Percentiles rank a stretch among this genome's conserved stretches.
These are phyloP conservation scores for Pueraria montana DNA, from an alignment of 306 rosid species.

Conservation along the genomic window DNA sequence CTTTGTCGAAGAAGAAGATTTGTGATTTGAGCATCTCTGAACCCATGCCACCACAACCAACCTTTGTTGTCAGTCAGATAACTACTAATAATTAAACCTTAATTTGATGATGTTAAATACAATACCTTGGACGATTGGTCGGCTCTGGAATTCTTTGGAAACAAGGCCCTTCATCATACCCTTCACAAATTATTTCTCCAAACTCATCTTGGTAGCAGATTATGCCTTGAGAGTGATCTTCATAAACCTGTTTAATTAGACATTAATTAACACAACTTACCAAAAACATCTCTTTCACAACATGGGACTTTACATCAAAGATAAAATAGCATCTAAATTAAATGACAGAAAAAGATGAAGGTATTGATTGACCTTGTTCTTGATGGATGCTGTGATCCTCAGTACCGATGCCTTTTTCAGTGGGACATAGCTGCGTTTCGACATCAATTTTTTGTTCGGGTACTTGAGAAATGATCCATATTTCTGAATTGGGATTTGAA, in stretches of 20 bases:
- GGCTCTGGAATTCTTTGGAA: slow-evolving; percentile 60
- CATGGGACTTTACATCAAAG: background rate
- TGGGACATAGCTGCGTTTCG: slow-evolving; percentile 47
- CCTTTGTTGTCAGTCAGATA: background rate
- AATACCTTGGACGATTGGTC: slow-evolving; percentile 59
- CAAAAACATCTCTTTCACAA: background rate
- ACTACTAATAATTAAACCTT: no score
- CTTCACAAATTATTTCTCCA: slow-evolving; percentile 89
- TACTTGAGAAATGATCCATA: slow-evolving; percentile 54
- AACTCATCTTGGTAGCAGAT: slow-evolving; percentile 77
- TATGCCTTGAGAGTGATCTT: slow-evolving; percentile 73
- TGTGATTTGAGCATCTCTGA: slow-evolving; percentile 65
- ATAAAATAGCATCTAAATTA: background rate
- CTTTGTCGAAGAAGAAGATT: slow-evolving; percentile 65
- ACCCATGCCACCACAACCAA: slow-evolving; percentile 17
- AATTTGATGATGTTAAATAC: background rate
- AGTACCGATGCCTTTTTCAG: slow-evolving; percentile 45
- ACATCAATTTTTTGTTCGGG: slow-evolving; percentile 50
- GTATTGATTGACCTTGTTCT: slow-evolving; percentile 68
- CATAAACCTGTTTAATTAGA: slow-evolving; percentile 64
- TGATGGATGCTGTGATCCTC: slow-evolving; percentile 72
- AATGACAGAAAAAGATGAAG: background rate
- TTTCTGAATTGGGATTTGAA: slow-evolving; percentile 54
- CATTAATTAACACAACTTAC: slow-evolving; percentile 4
- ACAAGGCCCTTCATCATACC: slow-evolving; percentile 84